Conservation (phyloP, 495 filamentous ascomycete genomes). For the Talaromyces ruber region DNA sequence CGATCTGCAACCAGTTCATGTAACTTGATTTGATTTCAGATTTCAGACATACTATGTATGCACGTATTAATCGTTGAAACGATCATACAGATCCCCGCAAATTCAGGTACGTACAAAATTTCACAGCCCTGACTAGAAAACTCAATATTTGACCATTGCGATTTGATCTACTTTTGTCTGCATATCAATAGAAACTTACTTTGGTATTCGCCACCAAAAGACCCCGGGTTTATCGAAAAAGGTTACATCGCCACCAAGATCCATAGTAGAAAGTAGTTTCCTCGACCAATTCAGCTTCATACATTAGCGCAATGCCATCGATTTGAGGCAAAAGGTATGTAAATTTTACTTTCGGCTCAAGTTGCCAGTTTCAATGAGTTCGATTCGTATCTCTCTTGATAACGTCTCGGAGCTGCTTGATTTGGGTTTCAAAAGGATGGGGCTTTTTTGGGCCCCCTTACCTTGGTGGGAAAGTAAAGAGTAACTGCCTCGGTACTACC, state of each 20-base stretch:
- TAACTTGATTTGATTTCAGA: neutral
- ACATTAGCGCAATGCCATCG: neutral
- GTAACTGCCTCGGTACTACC: too few relatives aligned
- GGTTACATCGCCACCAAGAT: neutral
- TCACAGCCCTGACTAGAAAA: neutral
- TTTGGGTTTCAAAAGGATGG: too few relatives aligned
- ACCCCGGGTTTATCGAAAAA: neutral
- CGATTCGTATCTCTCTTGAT: too few relatives aligned
- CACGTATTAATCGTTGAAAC: neutral
- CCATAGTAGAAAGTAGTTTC: neutral
- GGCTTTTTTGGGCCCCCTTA: neutral
- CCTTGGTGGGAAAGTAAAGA: neutral
- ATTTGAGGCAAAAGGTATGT: neutral
- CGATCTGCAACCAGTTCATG: neutral
- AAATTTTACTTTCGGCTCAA: neutral
- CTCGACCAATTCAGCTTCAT: neutral
- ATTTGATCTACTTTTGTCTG: neutral
- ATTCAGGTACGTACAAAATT: neutral
- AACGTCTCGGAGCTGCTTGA: neutral
- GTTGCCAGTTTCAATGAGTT: neutral
- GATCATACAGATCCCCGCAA: neutral
- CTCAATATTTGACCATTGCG: neutral
- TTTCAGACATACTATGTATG: neutral
- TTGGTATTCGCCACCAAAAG: neutral
- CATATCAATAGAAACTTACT: neutral